Evolutionary conservation across 2,329 filamentous ascomycete species (phyloP), one percentile per base, ranked within the genome.

Genomic region (Alternaria novae-zelandiae): DNA sequence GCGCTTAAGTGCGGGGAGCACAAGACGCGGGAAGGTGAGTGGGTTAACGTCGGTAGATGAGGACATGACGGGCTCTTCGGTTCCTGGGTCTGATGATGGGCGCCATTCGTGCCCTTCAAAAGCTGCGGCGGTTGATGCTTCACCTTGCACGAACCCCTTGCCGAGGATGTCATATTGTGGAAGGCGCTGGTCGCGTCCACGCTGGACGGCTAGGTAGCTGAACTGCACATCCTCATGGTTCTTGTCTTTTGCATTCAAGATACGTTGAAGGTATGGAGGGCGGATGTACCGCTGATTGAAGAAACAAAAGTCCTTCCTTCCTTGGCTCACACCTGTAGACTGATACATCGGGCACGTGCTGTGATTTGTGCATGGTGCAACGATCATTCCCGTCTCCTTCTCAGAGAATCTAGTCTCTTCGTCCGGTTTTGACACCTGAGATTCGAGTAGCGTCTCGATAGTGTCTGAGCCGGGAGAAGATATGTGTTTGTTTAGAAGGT

Each of bases 171-270:
- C 75, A 67, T 78, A 67, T 20, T 76, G 46, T 0, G 76, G 64
- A 7, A 74, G 70, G 10, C 88, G 86, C 5, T 85, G 80, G 73
- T 90, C 85, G 11, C 88, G 84, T 7, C 96, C 96, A 20, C 94
- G 90, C 74, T 93, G 92, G 17, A 98, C 87, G 4, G 91, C 91
- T 13, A 99, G 76, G 78, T 97, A 99, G 77, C 92, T 96, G 81
- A 94, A 99, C 72, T 93, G 87, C 13, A 97, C 87, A 74, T 98
- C 94, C 77, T 97, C 95, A 75, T 96, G 92, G 77, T 97, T 97
- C 67, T 88, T 88, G 70, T 90, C 87, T 65, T 81, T 85, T 23
- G 87, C 89, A 17, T 88, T 87, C 20, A 96, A 83, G 50, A 98
- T 86, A 50, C 87, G 87, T 76, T 96, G 93, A 59, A 97, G 85